Evolutionary conservation across 2,329 filamentous ascomycete genomes (phyloP).

Genomic region (Fusarium zealandicum): DNA sequence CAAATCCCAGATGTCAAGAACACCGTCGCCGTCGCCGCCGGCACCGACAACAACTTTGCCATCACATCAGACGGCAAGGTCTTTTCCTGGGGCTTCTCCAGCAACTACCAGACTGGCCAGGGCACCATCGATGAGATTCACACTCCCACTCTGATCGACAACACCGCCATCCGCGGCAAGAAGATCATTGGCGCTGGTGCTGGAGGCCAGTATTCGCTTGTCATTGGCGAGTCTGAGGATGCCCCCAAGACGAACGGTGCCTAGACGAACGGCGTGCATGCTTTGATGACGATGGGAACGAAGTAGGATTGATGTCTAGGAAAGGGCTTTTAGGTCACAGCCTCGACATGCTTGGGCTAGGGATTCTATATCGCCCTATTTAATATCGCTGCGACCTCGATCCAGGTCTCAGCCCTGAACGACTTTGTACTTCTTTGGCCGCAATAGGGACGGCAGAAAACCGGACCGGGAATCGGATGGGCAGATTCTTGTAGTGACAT

Average conservation of each 20-base stretch:
- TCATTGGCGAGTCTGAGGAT: slow-evolving; percentile 56
- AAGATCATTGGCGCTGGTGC: slow-evolving; percentile 80
- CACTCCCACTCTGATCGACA: slow-evolving; percentile 80
- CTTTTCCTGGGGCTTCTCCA: slow-evolving; percentile 82
- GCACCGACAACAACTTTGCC: slow-evolving; percentile 77
- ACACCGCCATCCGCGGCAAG: slow-evolving; percentile 79
- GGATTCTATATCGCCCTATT: slow-evolving; percentile 21
- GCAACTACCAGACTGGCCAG: slow-evolving; percentile 80
- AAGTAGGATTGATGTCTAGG: slow-evolving; percentile 13
- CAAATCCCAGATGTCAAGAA: slow-evolving; percentile 55
- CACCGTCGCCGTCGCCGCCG: slow-evolving; percentile 64
- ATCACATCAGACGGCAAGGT: slow-evolving; percentile 74
- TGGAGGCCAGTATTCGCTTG: slow-evolving; percentile 83
- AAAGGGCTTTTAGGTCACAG: background rate
- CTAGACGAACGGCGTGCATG: slow-evolving; percentile 32
- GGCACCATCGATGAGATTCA: slow-evolving; percentile 81
- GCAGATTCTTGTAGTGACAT: slow-evolving; percentile 28
- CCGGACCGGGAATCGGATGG: slow-evolving; percentile 19
- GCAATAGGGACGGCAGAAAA: slow-evolving; percentile 6
- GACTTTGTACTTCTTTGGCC: slow-evolving; percentile 25
- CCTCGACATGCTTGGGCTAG: background rate
- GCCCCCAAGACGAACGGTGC: slow-evolving; percentile 44
- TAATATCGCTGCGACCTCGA: slow-evolving; percentile 21
- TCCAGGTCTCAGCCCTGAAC: slow-evolving; percentile 7
- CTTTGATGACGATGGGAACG: slow-evolving; percentile 27